These are phyloP conservation scores for Plectosphaerella sp. DNA, from an alignment of 2,329 filamentous ascomycete genomes.

Conservation along the genomic window DNA sequence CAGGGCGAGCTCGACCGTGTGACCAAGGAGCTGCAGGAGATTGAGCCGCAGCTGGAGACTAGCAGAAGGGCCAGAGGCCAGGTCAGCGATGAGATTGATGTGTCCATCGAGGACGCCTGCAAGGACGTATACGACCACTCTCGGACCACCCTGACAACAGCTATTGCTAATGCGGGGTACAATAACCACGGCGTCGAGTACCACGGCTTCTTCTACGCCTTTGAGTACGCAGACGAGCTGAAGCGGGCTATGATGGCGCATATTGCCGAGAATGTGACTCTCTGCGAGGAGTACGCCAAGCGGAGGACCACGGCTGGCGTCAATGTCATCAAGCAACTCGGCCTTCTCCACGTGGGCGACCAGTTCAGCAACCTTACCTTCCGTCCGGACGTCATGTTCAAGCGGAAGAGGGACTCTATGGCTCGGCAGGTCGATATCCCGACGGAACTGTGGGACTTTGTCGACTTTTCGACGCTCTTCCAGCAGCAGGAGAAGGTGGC, in stretches of 20 bases:
- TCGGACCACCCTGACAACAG: constrained; percentile 66
- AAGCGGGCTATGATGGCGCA: constrained; percentile 88
- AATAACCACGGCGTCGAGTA: constrained; percentile 79
- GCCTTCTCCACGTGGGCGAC: constrained; percentile 81
- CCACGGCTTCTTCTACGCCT: constrained; percentile 77
- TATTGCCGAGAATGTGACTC: constrained; percentile 71
- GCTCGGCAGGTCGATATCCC: constrained; percentile 83
- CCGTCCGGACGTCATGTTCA: constrained; percentile 91
- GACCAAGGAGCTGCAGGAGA: constrained; percentile 69
- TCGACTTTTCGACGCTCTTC: constrained; percentile 77
- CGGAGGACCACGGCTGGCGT: constrained; percentile 74
- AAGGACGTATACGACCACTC: constrained; percentile 83
- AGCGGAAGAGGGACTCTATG: constrained; percentile 71
- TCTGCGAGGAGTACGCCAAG: constrained; percentile 84
- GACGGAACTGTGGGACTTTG: constrained; percentile 88
- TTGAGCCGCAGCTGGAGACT: constrained; percentile 82
- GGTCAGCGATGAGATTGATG: constrained; percentile 76
- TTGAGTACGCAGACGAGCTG: constrained; percentile 89
- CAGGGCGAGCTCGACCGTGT: constrained; percentile 81
- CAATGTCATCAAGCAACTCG: constrained; percentile 81
- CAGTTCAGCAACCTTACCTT: constrained; percentile 84
- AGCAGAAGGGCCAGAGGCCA: constrained; percentile 76
- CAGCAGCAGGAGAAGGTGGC: constrained; percentile 93
- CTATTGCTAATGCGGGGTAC: constrained; percentile 73
- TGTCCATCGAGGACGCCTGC: constrained; percentile 78